These are phyloP conservation scores for Auxenochlorella pyrenoidosa DNA, from an alignment of 139 green algal species.

Conservation along the genomic window DNA sequence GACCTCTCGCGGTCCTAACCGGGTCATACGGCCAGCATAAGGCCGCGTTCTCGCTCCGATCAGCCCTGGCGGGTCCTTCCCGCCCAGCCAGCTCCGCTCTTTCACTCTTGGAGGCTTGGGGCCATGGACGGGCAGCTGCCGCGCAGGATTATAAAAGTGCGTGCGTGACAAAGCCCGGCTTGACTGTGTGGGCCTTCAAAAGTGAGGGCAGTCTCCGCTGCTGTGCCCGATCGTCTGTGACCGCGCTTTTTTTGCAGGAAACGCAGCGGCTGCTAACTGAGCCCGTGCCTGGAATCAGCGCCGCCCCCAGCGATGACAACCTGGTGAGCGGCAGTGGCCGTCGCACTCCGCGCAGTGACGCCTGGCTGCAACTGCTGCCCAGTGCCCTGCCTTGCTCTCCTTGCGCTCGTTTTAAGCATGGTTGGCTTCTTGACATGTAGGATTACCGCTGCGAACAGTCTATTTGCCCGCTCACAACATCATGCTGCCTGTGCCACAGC, in stretches of 20 bases:
- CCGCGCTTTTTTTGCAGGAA: constrained; percentile 70
- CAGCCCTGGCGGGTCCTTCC: not conserved
- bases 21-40: too few relatives aligned
- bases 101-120: not conserved
- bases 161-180: not conserved
- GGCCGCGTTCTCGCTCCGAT: too few relatives aligned
- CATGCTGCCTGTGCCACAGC: too few relatives aligned
- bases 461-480: too few relatives aligned
- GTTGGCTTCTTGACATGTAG: too few relatives aligned
- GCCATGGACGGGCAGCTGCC: constrained; percentile 58
- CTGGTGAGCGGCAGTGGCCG: constrained; percentile 46
- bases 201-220: not conserved
- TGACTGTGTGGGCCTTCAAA: too few relatives aligned
- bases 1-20: too few relatives aligned
- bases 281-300: constrained; percentile 96
- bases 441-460: too few relatives aligned
- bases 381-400: too few relatives aligned
- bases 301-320: constrained; percentile 96
- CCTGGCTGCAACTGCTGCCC: too few relatives aligned
- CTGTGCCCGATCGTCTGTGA: not conserved
- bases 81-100: not conserved
- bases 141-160: constrained; percentile 79
- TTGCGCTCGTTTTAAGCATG: too few relatives aligned
- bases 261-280: constrained; percentile 97
- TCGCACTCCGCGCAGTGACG: not conserved